Evolutionary conservation across 768 basidiomycete genomes (phyloP).

Genomic region (Leccinum subtestaceum): DNA sequence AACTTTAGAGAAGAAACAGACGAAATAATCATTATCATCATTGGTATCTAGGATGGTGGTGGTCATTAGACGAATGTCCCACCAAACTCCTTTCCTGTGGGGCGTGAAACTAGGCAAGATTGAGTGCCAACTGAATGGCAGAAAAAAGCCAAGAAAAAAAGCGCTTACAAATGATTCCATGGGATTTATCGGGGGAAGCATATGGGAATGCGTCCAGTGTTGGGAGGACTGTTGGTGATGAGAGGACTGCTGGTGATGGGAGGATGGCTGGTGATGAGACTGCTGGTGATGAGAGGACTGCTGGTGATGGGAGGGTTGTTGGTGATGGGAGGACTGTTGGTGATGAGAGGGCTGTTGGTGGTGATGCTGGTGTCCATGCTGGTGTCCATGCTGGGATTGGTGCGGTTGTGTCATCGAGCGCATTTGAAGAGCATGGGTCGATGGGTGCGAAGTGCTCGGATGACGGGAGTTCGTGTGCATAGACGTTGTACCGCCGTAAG

Average conservation of each 20-base stretch:
- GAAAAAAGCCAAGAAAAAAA: neutral
- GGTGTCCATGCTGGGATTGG: constrained; percentile 16
- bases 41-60: constrained; percentile 50
- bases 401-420: constrained; percentile 50
- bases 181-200: constrained; percentile 46
- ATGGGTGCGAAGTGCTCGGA: constrained; percentile 29
- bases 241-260: constrained; percentile 22
- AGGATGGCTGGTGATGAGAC: neutral
- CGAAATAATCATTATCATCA: constrained; percentile 40
- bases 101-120: constrained; percentile 25
- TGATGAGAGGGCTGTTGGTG: constrained; percentile 12
- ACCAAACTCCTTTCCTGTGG: constrained; percentile 49
- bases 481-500: constrained; percentile 38
- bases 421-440: constrained; percentile 40
- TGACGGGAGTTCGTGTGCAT: constrained; percentile 40
- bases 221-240: constrained; percentile 29
- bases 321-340: constrained; percentile 10
- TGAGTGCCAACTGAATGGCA: constrained; percentile 10
- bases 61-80: constrained; percentile 46
- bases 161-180: constrained; percentile 65
- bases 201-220: constrained; percentile 53
- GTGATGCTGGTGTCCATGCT: neutral
- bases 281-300: neutral
- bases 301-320: neutral
- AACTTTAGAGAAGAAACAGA: constrained; percentile 35